Evolutionary conservation across 2,329 filamentous ascomycete genomes (phyloP), one percentile per base, ranked within the genome.

Genomic region (Dactylellina drechsleri): DNA sequence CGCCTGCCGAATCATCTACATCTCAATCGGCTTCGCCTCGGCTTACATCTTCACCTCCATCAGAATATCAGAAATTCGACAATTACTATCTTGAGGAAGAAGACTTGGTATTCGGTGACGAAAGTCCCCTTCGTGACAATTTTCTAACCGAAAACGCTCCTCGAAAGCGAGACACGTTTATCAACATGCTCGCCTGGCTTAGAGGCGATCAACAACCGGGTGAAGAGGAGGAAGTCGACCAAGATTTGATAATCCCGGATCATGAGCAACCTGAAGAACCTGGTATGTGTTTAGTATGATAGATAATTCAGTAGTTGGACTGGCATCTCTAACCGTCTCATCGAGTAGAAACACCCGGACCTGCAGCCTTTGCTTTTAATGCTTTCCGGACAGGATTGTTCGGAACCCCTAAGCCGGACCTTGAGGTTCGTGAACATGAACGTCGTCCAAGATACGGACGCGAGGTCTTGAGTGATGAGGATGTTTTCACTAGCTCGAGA

Each of bases 331-430:
- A 5, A 88, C 87, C 6, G 10, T 36, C 10, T 7, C 6, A 10
- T 10, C 6, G 31, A 36, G 10, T 36, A 58, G 87, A 89, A 77
- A 90, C 89, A 0, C 88, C 89, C 16, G 70, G 70, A 7, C 88
- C 88, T 54, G 88, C 88, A 54, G 84, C 90, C 20, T 91, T 91
- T 80, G 88, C 88, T 16, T 86, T 89, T 66, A 88, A 88, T 79
- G 89, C 89, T 15, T 88, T 90, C 81, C 88, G 87, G 78, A 87
- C 88, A 75, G 86, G 87, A 50, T 81, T 90, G 66, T 90, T 89
- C 81, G 88, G 88, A 26, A 90, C 88, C 0, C 88, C 88, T 13
- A 85, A 85, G 20, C 84, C 85, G 10, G 83, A 84, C 47, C 83
- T 86, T 31, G 81, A 82, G 13, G 79, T 59, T 41, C 65, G 59